Conservation (phyloP, 495 filamentous ascomycete genomes). For the Amorphotheca resinae region DNA sequence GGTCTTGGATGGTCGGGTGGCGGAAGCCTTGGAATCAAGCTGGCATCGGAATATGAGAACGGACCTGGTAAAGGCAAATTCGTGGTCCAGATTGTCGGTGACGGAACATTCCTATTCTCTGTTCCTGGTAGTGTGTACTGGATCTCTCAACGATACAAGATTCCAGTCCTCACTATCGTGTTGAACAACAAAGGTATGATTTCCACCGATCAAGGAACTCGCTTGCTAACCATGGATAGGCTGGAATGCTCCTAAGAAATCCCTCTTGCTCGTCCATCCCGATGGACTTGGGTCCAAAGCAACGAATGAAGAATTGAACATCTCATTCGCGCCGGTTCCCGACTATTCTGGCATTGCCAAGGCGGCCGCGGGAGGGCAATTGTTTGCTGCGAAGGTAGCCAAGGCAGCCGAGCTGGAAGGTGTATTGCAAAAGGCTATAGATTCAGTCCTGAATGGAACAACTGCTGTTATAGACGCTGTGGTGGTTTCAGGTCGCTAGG, state of each 20-base stretch:
- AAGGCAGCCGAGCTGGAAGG: constrained; percentile 47
- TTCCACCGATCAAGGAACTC: background rate
- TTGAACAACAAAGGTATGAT: constrained; percentile 75
- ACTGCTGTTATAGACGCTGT: constrained; percentile 42
- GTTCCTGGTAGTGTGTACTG: constrained; percentile 89
- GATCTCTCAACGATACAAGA: constrained; percentile 75
- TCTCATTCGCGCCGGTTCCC: constrained; percentile 72
- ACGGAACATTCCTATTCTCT: constrained; percentile 82
- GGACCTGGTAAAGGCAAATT: constrained; percentile 58
- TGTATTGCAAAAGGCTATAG: constrained; percentile 52
- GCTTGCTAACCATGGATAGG: constrained; percentile 31
- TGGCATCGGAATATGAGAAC: constrained; percentile 56
- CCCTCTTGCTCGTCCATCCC: constrained; percentile 70
- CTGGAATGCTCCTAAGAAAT: constrained; percentile 75
- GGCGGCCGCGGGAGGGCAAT: constrained; percentile 68
- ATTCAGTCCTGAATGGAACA: constrained; percentile 52
- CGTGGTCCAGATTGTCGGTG: constrained; percentile 85
- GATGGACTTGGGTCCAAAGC: constrained; percentile 66
- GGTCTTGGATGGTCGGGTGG: constrained; percentile 95
- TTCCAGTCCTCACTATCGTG: constrained; percentile 82
- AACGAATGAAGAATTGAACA: constrained; percentile 79
- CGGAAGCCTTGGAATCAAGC: constrained; percentile 74
- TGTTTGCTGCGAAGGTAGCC: constrained; percentile 50
- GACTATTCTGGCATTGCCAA: constrained; percentile 89
- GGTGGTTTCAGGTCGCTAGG: constrained; percentile 17